Percentiles rank a stretch among this genome's conserved stretches.
phyloP scores from a whole-genome alignment of 257 asterid genomes.

The Forsythia viridissima region DNA sequence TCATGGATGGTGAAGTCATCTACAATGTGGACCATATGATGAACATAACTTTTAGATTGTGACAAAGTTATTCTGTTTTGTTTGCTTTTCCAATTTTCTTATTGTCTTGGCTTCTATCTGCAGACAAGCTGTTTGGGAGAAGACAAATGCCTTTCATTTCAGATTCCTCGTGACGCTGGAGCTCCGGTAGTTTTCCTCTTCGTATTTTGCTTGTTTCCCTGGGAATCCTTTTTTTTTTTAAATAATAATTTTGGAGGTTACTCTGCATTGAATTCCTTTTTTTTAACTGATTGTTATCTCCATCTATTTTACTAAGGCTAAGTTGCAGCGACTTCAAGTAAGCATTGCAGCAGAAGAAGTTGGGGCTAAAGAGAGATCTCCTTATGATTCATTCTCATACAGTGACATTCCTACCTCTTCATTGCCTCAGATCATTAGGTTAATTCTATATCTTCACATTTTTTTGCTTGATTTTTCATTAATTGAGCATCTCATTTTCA shows the following conservation, averaged over 20 bases:
- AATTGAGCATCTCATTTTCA: not conserved
- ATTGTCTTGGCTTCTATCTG: slow-evolving; percentile 29
- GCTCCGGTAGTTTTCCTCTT: slow-evolving; percentile 43
- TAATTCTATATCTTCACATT: slow-evolving; percentile 17
- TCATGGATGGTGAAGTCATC: slow-evolving; percentile 13
- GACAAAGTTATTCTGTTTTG: not conserved
- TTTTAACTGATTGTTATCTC: slow-evolving; percentile 17
- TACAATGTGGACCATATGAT: not conserved
- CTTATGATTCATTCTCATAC: slow-evolving; percentile 78
- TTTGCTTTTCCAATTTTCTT: slow-evolving; percentile 21
- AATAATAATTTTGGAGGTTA: slow-evolving; percentile 23
- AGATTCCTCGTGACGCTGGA: slow-evolving; percentile 48
- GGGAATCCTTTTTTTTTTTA: not conserved
- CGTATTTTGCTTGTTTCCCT: not conserved
- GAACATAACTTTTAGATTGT: not conserved
- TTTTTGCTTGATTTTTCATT: not conserved
- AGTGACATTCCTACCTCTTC: slow-evolving; percentile 67
- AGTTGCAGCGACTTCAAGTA: slow-evolving; percentile 72
- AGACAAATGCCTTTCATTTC: slow-evolving; percentile 72
- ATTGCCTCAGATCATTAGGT: slow-evolving; percentile 76
- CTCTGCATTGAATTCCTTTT: slow-evolving; percentile 15
- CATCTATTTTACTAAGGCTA: slow-evolving; percentile 46
- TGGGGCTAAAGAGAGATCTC: slow-evolving; percentile 77
- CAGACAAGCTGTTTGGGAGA: slow-evolving; percentile 74
- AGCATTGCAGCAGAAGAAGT: slow-evolving; percentile 72